Evolutionary conservation across 352 stramenopile species (phyloP), one percentile per base, ranked within the genome.

Genomic region (Globisporangium nagaii): DNA sequence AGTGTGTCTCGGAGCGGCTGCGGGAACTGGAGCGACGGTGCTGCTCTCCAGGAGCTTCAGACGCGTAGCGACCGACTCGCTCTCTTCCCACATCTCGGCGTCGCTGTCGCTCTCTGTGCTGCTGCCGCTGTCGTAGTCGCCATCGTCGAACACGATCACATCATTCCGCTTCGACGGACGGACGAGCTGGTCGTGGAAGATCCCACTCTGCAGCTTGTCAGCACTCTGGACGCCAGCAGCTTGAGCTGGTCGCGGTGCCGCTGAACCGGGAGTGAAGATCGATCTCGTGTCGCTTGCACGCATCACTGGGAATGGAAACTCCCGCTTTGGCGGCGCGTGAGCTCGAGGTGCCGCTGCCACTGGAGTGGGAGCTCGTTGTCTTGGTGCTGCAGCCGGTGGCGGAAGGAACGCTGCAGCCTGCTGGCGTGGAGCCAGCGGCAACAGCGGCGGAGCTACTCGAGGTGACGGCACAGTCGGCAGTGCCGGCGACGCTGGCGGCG

Each of bases 61-160:
- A 35, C 22, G 54, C 22, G 37, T 27, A 4, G 34, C 42, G 0
- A 45, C 53, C 8, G n/a, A 30, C 31, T 48, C 25, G 24, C 36
- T 49, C 17, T 54, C 54, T 27, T 46, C 54, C 35, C 22, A 34
- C 35, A 55, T 19, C 8, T 37, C 51, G 11, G 11, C 24, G 20
- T 54, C 44, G 3, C 44, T 54, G 19, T 56, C 55, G n/a, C 45
- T 62, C n/a, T 62, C 55, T 0, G 28, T 49, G 22, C 54, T 61
- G 28, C 44, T 54, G 40, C 31, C 30, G 8, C 40, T 51, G 40
- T 43, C 41, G 11, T 42, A 46, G 12, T 28, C 22, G 34, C 53
- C 53, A 17, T 32, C 36, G 20, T 60, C 53, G 32, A 60, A 44
- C 20, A 62, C 10, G 8, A 55, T 51, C 28, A 36, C 37, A 12